These are phyloP conservation scores for Nakazawaea ishiwadae DNA, from an alignment of 805 yeast species.

Conservation along the genomic window DNA sequence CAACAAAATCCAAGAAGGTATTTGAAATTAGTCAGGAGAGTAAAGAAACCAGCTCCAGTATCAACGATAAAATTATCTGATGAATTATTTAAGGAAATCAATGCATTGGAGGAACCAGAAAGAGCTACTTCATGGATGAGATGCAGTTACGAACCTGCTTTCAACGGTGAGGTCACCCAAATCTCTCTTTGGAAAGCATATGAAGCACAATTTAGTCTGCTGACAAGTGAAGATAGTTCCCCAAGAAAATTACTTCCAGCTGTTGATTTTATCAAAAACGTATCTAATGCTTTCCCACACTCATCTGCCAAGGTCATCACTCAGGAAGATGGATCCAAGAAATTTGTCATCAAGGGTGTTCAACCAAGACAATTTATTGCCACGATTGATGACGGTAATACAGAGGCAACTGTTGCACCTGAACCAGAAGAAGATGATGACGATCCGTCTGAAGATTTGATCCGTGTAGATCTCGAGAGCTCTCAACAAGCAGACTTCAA, in stretches of 20 bases:
- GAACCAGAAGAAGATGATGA: conserved; percentile 10
- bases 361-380: conserved; percentile 73
- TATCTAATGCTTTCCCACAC: conserved; percentile 78
- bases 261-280: conserved; percentile 94
- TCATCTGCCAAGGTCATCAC: conserved; percentile 92
- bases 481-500: conserved; percentile 25
- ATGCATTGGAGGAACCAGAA: conserved; percentile 72
- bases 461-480: conserved; percentile 16
- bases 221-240: conserved; percentile 38
- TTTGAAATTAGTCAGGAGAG: conserved; percentile 45
- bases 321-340: conserved; percentile 58
- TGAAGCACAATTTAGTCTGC: conserved; percentile 71
- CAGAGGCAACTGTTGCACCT: conserved; percentile 15
- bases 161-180: conserved; percentile 86
- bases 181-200: conserved; percentile 94
- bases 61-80: conserved; percentile 58
- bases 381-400: conserved; percentile 39
- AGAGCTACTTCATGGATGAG: conserved; percentile 95
- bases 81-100: conserved; percentile 53
- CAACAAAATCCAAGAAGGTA: conserved; percentile 15
- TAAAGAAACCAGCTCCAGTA: conserved; percentile 60
- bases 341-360: conserved; percentile 90
- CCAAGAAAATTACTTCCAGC: conserved; percentile 74
- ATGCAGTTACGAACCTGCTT: conserved; percentile 77
- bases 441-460: conserved; percentile 15